Base-by-base conservation (phyloP, 352 stramenopile genomes). In the Phytophthora melonis region DNA sequence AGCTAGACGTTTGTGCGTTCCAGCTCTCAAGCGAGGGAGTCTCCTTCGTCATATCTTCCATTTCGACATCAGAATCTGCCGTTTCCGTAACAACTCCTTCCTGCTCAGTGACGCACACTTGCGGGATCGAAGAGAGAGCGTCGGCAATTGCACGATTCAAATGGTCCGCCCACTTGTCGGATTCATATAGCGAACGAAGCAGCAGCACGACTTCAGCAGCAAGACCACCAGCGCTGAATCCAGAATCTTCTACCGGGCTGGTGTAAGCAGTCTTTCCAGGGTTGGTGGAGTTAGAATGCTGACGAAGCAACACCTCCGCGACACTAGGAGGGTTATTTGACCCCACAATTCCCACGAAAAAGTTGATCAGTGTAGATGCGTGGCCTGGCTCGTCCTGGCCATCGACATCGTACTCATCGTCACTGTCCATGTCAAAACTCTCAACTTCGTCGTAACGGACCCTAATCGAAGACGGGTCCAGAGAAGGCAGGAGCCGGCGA, bases 191-290 rank as follows among this genome's bases (percentile, higher is more conserved):
- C 9, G 90, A 95, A 34, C 89, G 86, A 62, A 97, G 75, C 36
- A 97, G 76, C n/a, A 94, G 58, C 43, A 97, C 79, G 16, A 97
- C 88, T 72, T 97, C 90, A 39, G 82, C 79, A 53, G 83, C 86
- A 9, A 95, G 75, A 18, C 77, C 77, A n/a, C 72, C 70, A 25
- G 74, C 66, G 16, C 83, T 82, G 27, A 82, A 85, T 34, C 67
- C 78, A 67, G 74, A 81, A 65, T 66, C 50, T n/a, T 54, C 16
- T 32, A 34, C 43, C 11, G 57, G 50, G 25, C 30, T 16, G 7
- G 57, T 34, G 9, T 19, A 13, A 64, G 59, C 50, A 59, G 21
- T 19, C 4, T 59, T 62, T 27, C 53, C 50, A 21, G 53, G 21
- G 60, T 18, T 27, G 21, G 6, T 63, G 13, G 59, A 74, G 50